Evolutionary conservation across 371 early-diverging fungal genomes (phyloP), one percentile per base, ranked within the genome.

Genomic region (Dentiscutata heterogama): DNA sequence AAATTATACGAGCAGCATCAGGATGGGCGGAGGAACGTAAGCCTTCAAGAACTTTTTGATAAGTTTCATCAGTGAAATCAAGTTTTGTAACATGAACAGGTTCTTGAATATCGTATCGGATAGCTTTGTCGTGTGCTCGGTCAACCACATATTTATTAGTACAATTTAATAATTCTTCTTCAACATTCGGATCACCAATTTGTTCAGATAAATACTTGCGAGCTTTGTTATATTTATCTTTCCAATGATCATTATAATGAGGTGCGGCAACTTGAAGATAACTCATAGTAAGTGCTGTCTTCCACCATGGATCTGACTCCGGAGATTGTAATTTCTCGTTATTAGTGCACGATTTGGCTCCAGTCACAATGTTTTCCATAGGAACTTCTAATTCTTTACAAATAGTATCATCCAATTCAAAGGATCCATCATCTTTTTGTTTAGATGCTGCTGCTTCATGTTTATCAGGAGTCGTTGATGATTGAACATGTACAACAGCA

Each of bases 351-450:
- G 77, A n/a, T 76, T 76, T 35, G 51, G 61, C 22, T 4, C 27
- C 16, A 16, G 77, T 35, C 6, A 61, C 46, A 13, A 61, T 8
- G 11, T 58, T 20, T n/a, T 76, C n/a, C 2, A 18, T n/a, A 18
- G 39, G n/a, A 13, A 61, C 39, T 10, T 76, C 14, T 10, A 76
- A 27, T 29, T 35, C 46, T 22, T 76, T 42, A 61, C 27, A 60
- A 22, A 76, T 29, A 5, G 31, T 22, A 1, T 42, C 60, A 11
- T 13, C 22, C 22, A 76, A 27, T 61, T 60, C 46, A 56, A 76
- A 13, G n/a, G 58, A 61, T 10, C 75, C 75, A 54, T 75, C 75
- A 8, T 75, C 31, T 29, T 75, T 75, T 58, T 75, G 70, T 18
- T 60, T 42, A 22, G 77, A 61, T 13, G 20, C 8, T 10, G 25